These are phyloP conservation scores for Solanum habrochaites DNA, from an alignment of 257 asterid species.

Conservation along the genomic window DNA sequence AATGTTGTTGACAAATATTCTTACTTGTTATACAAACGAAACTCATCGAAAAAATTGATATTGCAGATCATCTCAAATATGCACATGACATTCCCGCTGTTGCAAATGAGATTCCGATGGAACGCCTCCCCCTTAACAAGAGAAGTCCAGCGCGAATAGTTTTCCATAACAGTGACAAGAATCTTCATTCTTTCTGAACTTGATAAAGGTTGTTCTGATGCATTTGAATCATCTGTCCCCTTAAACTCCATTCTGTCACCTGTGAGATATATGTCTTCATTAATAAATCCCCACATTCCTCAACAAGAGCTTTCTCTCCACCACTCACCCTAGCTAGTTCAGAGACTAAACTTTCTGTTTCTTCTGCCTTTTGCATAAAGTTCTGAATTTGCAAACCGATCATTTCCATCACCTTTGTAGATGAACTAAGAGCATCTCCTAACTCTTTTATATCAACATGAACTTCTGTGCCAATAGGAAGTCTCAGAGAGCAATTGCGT, in stretches of 20 bases:
- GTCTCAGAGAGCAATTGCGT: slow-evolving; percentile 46
- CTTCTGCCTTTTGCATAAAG: slow-evolving; percentile 44
- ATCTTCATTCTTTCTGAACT: not conserved
- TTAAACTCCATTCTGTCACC: slow-evolving; percentile 51
- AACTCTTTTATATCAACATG: slow-evolving; percentile 36
- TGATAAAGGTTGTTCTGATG: not conserved
- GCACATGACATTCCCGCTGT: not conserved
- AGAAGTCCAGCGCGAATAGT: not conserved
- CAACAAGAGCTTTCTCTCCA: slow-evolving; percentile 49
- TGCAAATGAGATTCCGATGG: not conserved
- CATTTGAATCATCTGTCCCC: slow-evolving; percentile 8
- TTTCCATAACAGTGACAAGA: not conserved
- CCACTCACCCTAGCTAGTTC: slow-evolving; percentile 53
- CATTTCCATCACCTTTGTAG: slow-evolving; percentile 32
- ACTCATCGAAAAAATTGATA: not conserved
- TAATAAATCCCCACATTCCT: slow-evolving; percentile 59
- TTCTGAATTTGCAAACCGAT: slow-evolving; percentile 20
- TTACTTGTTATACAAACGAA: not conserved
- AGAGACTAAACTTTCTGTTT: slow-evolving; percentile 39
- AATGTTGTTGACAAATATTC: not conserved
- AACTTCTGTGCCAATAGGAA: slow-evolving; percentile 53
- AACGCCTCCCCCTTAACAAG: not conserved
- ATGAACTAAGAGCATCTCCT: slow-evolving; percentile 37
- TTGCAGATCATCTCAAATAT: not conserved
- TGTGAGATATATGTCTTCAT: slow-evolving; percentile 33